These are phyloP conservation scores for Odontarrhena argentea DNA, from an alignment of 345 rosid genomes.

Conservation along the genomic window DNA sequence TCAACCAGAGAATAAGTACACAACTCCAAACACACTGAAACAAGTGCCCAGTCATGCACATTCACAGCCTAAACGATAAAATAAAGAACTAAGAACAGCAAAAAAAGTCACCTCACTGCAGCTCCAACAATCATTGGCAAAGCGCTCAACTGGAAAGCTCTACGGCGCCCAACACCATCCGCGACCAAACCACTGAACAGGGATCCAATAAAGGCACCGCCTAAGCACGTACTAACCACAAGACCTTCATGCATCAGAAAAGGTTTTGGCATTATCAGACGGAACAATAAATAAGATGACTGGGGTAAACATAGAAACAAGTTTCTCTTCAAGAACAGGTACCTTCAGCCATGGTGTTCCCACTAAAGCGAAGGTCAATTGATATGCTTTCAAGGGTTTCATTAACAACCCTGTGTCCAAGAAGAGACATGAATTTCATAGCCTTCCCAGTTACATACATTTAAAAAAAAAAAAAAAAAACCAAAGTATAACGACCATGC, in stretches of 20 bases:
- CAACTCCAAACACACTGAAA: constrained; percentile 1
- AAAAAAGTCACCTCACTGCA: constrained; percentile 63
- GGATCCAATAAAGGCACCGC: constrained; percentile 90
- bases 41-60: constrained; percentile 16
- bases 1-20: not conserved
- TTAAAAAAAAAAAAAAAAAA: not conserved
- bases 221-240: constrained; percentile 92
- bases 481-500: not conserved
- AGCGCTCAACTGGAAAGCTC: constrained; percentile 90
- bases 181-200: constrained; percentile 85
- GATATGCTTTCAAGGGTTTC: constrained; percentile 94
- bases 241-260: constrained; percentile 65
- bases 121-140: constrained; percentile 89
- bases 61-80: constrained; percentile 6
- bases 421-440: constrained; percentile 12
- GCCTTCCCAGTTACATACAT: constrained; percentile 23
- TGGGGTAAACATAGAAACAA: constrained; percentile 24
- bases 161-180: constrained; percentile 90
- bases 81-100: constrained; percentile 2
- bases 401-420: constrained; percentile 75
- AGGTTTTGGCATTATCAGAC: constrained; percentile 27
- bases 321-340: constrained; percentile 9
- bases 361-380: constrained; percentile 78
- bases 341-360: constrained; percentile 91
- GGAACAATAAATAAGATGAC: constrained; percentile 18